Evolutionary conservation across 73 alveolate genomes (phyloP), one percentile per base, ranked within the genome.

Genomic region (Loxodes magnus): DNA sequence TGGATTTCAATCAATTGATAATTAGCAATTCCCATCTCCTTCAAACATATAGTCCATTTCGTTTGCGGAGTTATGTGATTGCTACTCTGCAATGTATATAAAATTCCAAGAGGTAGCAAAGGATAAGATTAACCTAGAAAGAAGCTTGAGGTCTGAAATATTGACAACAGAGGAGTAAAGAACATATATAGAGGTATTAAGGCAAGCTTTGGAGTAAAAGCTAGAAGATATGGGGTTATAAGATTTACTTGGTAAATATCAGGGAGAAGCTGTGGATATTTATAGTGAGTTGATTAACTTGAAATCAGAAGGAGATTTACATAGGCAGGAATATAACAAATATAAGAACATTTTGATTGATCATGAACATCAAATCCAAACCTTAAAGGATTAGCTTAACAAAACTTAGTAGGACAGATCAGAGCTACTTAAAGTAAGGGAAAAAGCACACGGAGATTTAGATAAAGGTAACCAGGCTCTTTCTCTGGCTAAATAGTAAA

Each of bases 11-110:
- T n/a, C n/a, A 46, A 41, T 23, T 24, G 59, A 46, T 9, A 46
- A 46, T 22, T 46, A 46, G 3, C 22, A 37, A 19, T 46, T 46
- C 17, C 59, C n/a, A n/a, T n/a, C 59, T 10, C 59, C 59, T 0
- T 41, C 59, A 24, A 46, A 20, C 53, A 46, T 41, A 25, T 41
- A 46, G 17, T 46, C n/a, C n/a, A n/a, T 46, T 16, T 10, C 59
- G 1, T 22, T 46, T 0, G 34, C 51, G 2, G 43, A 46, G 60
- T 23, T 46, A 10, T 41, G 27, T 25, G 59, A 46, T 20, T 19
- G 22, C 0, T 46, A 46, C 17, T 46, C 59, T 12, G 59, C 59
- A 24, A 46, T 46, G 0, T 46, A 46, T 46, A 25, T 25, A 25
- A 37, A 46, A 19, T 41, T 25, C 27, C 59, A 46, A 12, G 59